Base-by-base conservation (phyloP, 192 early-diverging fungal species). In the Rhizoclosmatium sp. region DNA sequence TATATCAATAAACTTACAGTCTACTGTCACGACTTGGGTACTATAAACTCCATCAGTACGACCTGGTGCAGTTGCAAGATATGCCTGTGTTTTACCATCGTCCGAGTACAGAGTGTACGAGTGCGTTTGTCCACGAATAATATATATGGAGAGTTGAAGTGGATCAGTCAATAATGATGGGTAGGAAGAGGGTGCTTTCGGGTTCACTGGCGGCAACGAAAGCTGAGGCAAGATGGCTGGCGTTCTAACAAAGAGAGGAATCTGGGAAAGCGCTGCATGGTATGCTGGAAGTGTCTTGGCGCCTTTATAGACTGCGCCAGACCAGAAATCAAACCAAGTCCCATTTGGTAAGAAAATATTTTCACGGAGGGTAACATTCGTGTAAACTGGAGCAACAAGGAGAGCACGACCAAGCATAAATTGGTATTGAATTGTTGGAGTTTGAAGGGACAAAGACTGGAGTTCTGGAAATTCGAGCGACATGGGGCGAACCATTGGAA, bases 361-460 rank as follows among this genome's bases (percentile, higher is more conserved):
- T 12, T 75, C 60, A 3, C 58, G 59, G 39, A 64, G 16, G 19
- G 16, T n/a, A 3, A 88, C 93, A 12, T 75, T 31, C 5, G 47
- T 58, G 59, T 47, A 59, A 21, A 75, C 72, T 40, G 72, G 72
- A 5, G 60, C 72, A 62, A 75, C 44, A 19, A 75, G 44, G 56
- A 62, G 46, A 31, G 10, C 9, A 41, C 40, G 21, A 0, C 72
- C 72, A 62, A 62, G 62, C 23, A 75, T 23, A 44, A 75, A 75
- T 47, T 75, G 72, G 56, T 60, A 46, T 51, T n/a, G 16, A 12
- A 64, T 21, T 42, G 87, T 89, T 84, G 92, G 97, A 10, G 47
- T 64, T 31, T 21, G 16, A 2, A 16, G 16, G 21, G 14, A 23
- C 1, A 47, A 21, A n/a, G 16, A 2, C 4, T 40, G 7, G 21